Conservation (phyloP, 148 eudicot genomes). For the Nyssa sinensis region DNA sequence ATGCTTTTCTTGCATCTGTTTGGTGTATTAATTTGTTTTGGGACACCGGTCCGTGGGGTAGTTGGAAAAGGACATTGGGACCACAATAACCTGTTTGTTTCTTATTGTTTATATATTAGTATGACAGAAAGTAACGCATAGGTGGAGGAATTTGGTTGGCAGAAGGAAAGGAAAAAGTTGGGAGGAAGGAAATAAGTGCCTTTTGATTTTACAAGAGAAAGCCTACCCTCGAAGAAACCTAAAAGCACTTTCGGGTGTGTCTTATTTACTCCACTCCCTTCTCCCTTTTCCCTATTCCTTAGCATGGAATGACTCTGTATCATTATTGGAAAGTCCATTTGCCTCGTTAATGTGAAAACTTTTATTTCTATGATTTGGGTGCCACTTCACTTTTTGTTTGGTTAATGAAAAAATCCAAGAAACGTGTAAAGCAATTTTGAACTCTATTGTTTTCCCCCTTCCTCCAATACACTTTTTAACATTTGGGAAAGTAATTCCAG, state of each 20-base stretch:
- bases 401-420: too few species aligned
- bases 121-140: background rate
- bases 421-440: too few species aligned
- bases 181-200: background rate
- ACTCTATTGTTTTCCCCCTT: too few species aligned
- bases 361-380: too few species aligned
- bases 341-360: too few species aligned
- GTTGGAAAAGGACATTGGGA: background rate
- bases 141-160: background rate
- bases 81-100: background rate
- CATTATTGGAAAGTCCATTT: too few species aligned
- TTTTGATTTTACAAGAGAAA: background rate
- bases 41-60: background rate
- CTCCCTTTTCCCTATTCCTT: too few species aligned
- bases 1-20: background rate
- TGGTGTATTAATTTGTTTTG: background rate
- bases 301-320: too few species aligned
- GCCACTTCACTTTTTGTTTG: too few species aligned
- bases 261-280: too few species aligned
- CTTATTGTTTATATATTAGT: background rate
- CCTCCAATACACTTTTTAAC: too few species aligned
- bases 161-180: slow-evolving; percentile 8
- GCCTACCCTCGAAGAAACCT: background rate
- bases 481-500: too few species aligned
- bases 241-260: background rate